Evolutionary conservation across 495 filamentous ascomycete genomes (phyloP).

Genomic region (Podospora sp.): DNA sequence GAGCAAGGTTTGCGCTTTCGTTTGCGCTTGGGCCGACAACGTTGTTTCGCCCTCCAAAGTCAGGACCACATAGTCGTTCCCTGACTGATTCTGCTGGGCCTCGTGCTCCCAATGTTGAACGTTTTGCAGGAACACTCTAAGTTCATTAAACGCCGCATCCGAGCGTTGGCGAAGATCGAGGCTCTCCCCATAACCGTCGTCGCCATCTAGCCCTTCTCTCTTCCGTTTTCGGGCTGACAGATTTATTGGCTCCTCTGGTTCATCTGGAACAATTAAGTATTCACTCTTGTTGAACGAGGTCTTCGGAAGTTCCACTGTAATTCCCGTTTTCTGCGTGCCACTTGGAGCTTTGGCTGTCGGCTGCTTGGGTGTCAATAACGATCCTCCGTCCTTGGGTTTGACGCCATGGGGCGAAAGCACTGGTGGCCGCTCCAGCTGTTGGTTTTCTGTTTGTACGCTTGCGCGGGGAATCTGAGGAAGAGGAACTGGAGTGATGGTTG

Average conservation of each 20-base stretch:
- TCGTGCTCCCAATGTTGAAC: slow-evolving; percentile 81
- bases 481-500: not conserved
- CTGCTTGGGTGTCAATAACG: not conserved
- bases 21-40: slow-evolving; percentile 65
- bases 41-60: slow-evolving; percentile 60
- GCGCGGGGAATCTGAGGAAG: not conserved
- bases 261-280: slow-evolving; percentile 43
- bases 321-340: slow-evolving; percentile 26
- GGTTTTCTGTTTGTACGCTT: not conserved
- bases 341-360: not conserved
- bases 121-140: slow-evolving; percentile 68
- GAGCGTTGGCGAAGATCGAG: slow-evolving; percentile 79
- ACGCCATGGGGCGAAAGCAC: not conserved
- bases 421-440: slow-evolving; percentile 9
- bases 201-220: slow-evolving; percentile 42
- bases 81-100: slow-evolving; percentile 47
- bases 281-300: slow-evolving; percentile 44
- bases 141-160: slow-evolving; percentile 66
- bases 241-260: slow-evolving; percentile 43
- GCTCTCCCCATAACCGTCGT: slow-evolving; percentile 50
- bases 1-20: slow-evolving; percentile 68
- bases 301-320: slow-evolving; percentile 45
- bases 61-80: slow-evolving; percentile 43
- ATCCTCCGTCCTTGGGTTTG: not conserved
- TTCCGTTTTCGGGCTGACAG: slow-evolving; percentile 45